Evolutionary conservation across 768 basidiomycete species (phyloP), one percentile per base, ranked within the genome.

Genomic region (Amanita phalloides): DNA sequence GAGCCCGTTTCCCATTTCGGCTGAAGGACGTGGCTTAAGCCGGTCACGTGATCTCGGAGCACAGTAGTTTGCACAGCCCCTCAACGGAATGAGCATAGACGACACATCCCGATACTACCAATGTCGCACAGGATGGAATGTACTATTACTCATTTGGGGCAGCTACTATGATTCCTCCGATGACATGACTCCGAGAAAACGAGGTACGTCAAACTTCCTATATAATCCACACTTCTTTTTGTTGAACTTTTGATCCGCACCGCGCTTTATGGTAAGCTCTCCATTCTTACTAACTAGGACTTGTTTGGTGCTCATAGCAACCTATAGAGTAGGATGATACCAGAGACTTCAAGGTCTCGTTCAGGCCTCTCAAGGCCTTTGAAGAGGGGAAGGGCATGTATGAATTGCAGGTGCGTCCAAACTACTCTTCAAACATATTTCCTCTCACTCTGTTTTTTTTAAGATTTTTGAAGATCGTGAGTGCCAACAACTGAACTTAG

Each of bases 341-440:
- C 49, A 33, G 49, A 50, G 39, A 50, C 38, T 33, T 28, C 49
- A 43, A 50, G 49, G 49, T 50, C 49, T 33, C 51, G 51, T 10
- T 45, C 51, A 23, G 43, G 51, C 21, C 51, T 45, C 36, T 58
- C 70, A 14, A 73, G 68, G 60, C 76, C 77, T 9, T 61, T 78
- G 58, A 75, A 72, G 66, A 65, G 77, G 54, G 77, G 77, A n/a
- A 72, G 68, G 51, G 77, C 77, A 51, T 78, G 77, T 53, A 71
- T 76, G 66, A 75, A 71, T 51, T 78, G 76, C 69, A 68, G 76
- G 76, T 73, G 54, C 48, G 68, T 58, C 7, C 45, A 14, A 38
- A 39, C 5, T n/a, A 17, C n/a, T 41, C 45, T 21, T 43, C 23
- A 49, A 51, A 44, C 54, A 38, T 41, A 39, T 26, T 35, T 47